These are phyloP conservation scores for Phanerodontia chrysosporium DNA, from an alignment of 768 basidiomycete species.

Conservation along the genomic window DNA sequence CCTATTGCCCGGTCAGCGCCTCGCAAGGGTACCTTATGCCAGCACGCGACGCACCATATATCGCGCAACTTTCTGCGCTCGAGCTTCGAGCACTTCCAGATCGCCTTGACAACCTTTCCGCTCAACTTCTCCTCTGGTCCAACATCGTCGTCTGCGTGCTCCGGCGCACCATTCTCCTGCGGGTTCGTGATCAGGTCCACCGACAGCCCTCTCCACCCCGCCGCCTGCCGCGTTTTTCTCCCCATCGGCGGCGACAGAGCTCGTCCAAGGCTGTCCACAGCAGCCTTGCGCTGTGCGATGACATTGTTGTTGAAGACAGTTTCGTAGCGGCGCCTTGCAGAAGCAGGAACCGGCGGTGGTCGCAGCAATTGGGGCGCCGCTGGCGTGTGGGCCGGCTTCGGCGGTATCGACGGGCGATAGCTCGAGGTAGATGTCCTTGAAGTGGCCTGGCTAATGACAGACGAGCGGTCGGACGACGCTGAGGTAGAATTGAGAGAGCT, in stretches of 20 bases:
- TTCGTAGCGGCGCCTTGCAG: conserved; percentile 65
- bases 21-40: neutral
- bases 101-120: conserved; percentile 49
- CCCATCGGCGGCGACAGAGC: conserved; percentile 23
- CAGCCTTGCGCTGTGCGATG: conserved; percentile 40
- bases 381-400: conserved; percentile 19
- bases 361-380: conserved; percentile 36
- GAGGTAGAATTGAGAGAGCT: conserved; percentile 31
- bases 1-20: conserved; percentile 36
- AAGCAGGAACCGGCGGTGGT: conserved; percentile 63
- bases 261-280: neutral
- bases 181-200: conserved; percentile 57
- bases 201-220: conserved; percentile 72
- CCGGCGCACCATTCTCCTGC: conserved; percentile 24
- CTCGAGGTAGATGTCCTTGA: conserved; percentile 29
- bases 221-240: conserved; percentile 49
- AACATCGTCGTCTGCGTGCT: conserved; percentile 33
- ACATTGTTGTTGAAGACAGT: conserved; percentile 60
- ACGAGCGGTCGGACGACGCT: conserved; percentile 54
- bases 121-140: conserved; percentile 46
- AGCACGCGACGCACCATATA: conserved; percentile 58
- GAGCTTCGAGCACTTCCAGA: conserved; percentile 63
- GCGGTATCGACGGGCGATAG: conserved; percentile 24
- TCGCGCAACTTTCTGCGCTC: conserved; percentile 46
- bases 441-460: conserved; percentile 48